Conservation (phyloP, 805 yeast species). For the Metschnikowia orientalis region DNA sequence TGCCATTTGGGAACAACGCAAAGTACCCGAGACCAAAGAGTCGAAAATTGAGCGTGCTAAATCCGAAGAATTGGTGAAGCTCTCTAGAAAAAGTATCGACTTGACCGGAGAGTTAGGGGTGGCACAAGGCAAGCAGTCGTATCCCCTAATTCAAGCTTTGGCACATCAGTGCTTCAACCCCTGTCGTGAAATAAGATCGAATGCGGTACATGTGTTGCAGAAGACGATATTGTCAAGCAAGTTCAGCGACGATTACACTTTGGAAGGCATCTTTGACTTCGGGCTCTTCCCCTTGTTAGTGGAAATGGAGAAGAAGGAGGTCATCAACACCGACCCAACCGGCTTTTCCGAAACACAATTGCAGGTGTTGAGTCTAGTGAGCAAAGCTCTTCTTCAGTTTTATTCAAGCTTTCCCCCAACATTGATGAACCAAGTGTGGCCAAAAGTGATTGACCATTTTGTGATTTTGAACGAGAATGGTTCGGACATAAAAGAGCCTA, state of each 20-base stretch:
- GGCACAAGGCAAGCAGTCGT: constrained; percentile 37
- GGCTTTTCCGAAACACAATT: constrained; percentile 65
- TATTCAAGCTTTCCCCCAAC: constrained; percentile 18
- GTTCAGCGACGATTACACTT: constrained; percentile 36
- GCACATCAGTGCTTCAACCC: constrained; percentile 90
- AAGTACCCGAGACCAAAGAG: constrained; percentile 41
- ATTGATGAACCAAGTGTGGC: constrained; percentile 29
- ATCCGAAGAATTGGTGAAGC: constrained; percentile 44
- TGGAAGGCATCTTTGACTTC: constrained; percentile 59
- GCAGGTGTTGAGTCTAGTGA: constrained; percentile 61
- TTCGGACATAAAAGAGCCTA: constrained; percentile 28
- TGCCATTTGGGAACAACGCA: constrained; percentile 62
- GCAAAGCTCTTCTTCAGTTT: constrained; percentile 47
- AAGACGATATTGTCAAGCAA: constrained; percentile 42
- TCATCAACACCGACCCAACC: constrained; percentile 48
- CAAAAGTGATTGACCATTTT: constrained; percentile 32
- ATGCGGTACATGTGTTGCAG: constrained; percentile 61
- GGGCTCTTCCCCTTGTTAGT: constrained; percentile 72
- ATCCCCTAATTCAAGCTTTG: constrained; percentile 72
- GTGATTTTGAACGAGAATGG: constrained; percentile 23
- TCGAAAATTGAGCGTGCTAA: constrained; percentile 43
- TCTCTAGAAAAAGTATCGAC: constrained; percentile 58
- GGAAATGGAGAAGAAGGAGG: constrained; percentile 63
- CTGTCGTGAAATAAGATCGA: constrained; percentile 66
- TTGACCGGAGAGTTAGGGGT: constrained; percentile 51